Evolutionary conservation across 1,139 yeast genomes (phyloP), one percentile per base, ranked within the genome.

Genomic region (Suhomyces atakaporum): DNA sequence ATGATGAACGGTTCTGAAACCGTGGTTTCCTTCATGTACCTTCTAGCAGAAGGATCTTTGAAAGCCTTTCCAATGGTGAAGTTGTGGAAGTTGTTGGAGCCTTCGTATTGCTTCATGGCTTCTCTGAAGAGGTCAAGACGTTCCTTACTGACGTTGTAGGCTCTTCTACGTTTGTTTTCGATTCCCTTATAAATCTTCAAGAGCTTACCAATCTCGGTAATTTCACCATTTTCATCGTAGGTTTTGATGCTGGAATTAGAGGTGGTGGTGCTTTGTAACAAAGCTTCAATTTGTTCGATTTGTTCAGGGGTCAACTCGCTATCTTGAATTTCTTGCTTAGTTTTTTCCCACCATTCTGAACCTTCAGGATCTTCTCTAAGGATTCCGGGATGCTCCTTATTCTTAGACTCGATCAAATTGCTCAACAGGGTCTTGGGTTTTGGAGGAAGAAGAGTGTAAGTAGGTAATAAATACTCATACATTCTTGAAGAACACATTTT

Each of bases 11-110:
- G 98, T 2, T 87, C 95, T n/a, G 89, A 78, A 0, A 88, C 95
- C 0, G 75, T 73, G 37, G 94, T 73, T 11, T 76, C 66, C 54
- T 85, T 86, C 88, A 92, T 90, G 59, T 68, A 84, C 53, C 99
- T 72, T 42, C 75, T 73, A 2, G 96, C 83, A 46, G 95, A 83
- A 18, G 96, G 84, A 51, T 92, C 97, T 49, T 79, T 84, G 63
- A 75, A 88, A n/a, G 74, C 63, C 60, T 92, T 92, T 16, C 97
- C 97, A 38, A 88, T 65, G 0, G 98, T 94, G 64, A 86, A 92
- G 60, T 92, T 92, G 62, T 92, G 97, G 74, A 90, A 92, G 59
- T 92, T 92, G 61, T 92, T 96, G 25, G 89, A 81, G 10, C 97
- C 97, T 46, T 82, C 76, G 54, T 85, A 92, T 39, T 75, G 73